Percentiles rank a stretch among this genome's conserved stretches.
These are phyloP conservation scores for Pyricularia pennisetigena DNA, from an alignment of 2,329 filamentous ascomycete genomes.

Conservation along the genomic window DNA sequence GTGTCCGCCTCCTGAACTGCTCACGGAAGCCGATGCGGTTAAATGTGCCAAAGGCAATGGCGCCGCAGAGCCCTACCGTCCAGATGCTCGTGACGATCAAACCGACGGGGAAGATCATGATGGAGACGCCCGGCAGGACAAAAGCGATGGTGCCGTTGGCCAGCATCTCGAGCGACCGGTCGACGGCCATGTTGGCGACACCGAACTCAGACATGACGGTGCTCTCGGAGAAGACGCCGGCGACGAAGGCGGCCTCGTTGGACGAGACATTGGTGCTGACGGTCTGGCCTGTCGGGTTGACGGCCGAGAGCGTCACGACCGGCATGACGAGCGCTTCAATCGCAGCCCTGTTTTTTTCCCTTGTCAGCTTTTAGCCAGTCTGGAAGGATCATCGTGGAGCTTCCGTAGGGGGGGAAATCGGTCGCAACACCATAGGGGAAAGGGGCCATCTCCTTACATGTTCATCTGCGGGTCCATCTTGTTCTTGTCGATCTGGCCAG, in stretches of 20 bases:
- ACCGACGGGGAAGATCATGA: conserved; percentile 62
- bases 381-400: neutral
- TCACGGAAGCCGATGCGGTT: conserved; percentile 58
- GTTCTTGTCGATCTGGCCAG: conserved; percentile 55
- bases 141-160: conserved; percentile 50
- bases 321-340: conserved; percentile 59
- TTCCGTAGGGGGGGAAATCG: neutral
- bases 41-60: conserved; percentile 52
- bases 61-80: conserved; percentile 37
- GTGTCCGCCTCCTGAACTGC: conserved; percentile 44
- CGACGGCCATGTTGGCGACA: conserved; percentile 38
- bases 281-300: conserved; percentile 35
- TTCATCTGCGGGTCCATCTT: conserved; percentile 45
- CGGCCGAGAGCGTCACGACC: conserved; percentile 55
- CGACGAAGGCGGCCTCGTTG: conserved; percentile 62
- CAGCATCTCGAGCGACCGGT: conserved; percentile 32
- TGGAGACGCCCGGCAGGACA: conserved; percentile 56
- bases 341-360: conserved; percentile 31
- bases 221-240: conserved; percentile 56
- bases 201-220: conserved; percentile 40
- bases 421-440: neutral
- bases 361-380: neutral
- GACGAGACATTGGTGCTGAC: conserved; percentile 57
- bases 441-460: conserved; percentile 40
- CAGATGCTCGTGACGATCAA: conserved; percentile 57